A percentile compares a stretch with the other conserved stretches of the same genome.
These are phyloP conservation scores for Hymenoscyphus scutula DNA, from an alignment of 2,329 filamentous ascomycete species.

Conservation along the genomic window DNA sequence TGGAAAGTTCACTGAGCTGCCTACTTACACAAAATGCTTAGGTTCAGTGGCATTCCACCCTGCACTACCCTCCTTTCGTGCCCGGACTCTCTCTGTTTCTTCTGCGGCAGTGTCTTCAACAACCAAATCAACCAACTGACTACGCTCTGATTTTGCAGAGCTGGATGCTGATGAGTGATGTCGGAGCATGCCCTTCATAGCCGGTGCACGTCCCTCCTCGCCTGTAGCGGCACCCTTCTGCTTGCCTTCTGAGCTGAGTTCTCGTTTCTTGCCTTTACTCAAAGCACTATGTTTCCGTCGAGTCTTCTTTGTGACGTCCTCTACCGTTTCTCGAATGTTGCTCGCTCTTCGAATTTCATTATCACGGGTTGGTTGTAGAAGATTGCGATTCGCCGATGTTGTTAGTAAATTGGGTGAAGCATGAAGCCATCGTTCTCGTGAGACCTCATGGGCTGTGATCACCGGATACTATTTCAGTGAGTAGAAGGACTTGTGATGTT, in stretches of 20 bases:
- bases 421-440: conserved; percentile 63
- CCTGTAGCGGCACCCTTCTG: conserved; percentile 24
- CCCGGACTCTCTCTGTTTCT: conserved; percentile 58
- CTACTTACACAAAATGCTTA: conserved; percentile 52
- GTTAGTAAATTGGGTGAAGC: conserved; percentile 51
- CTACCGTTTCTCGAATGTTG: conserved; percentile 39
- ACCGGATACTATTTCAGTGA: conserved; percentile 73
- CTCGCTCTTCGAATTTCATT: conserved; percentile 37
- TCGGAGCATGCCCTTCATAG: conserved; percentile 40
- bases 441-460: conserved; percentile 77
- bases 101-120: conserved; percentile 64
- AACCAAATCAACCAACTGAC: conserved; percentile 65
- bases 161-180: conserved; percentile 48
- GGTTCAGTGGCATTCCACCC: conserved; percentile 56
- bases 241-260: conserved; percentile 34
- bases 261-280: conserved; percentile 22
- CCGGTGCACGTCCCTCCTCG: conserved; percentile 35
- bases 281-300: conserved; percentile 31
- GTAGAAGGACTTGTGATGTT: not conserved
- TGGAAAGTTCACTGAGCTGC: not conserved
- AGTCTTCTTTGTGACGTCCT: conserved; percentile 36
- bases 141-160: conserved; percentile 52
- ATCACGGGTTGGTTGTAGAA: conserved; percentile 50
- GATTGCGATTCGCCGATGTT: conserved; percentile 52
- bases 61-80: conserved; percentile 59